Base-by-base conservation (phyloP, 23 red algal species). In the Chondrus crispus region DNA sequence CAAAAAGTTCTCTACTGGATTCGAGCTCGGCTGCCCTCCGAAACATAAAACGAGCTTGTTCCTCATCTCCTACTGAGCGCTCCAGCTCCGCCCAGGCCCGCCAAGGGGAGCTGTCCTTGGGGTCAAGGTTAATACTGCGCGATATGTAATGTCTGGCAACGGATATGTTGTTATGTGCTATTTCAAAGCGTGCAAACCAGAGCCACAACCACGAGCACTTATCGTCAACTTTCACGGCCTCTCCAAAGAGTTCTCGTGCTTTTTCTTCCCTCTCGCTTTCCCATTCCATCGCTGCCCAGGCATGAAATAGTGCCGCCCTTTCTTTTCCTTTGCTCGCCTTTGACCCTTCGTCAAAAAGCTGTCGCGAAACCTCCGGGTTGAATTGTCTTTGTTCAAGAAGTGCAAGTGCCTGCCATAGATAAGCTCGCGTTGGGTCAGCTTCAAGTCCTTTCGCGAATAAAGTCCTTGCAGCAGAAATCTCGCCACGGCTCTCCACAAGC, bases 221-320 rank as follows among this genome's bases (percentile, higher is more conserved):
- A 40, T 52, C 73, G 46, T 98, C 85, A 26, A 89, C 58, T 42
- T 63, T 58, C 37, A 98, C 79, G n/a, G 93, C 96, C 51, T 88
- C 73, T 32, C 91, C 88, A 35, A 95, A 95, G 1, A 98, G 83
- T 70, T 93, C 89, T 35, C 96, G 74, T 4, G 96, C 84, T 29
- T 82, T 68, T 4, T 82, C 93, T 20, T 78, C 74, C 43, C 91
- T 74, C 29, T 71, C 85, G 32, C 64, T 33, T 66, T 98, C 93
- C 96, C 96, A 98, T 82, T 98, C 96, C 84, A 96, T 48, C 24
- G 80, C 80, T 38, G 96, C 96, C 96, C 96, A 98, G 8, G 93
- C 91, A 83, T 98, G 96, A 43, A 94, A 46, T 35, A 98, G 93
- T 2, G 93, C 85, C 38, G 96, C 94, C 8, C 66, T 68, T n/a